A percentile compares a stretch with the other conserved stretches of the same genome.
phyloP scores from a whole-genome alignment of 305 asterid species.

The Fraxinus ornus region DNA sequence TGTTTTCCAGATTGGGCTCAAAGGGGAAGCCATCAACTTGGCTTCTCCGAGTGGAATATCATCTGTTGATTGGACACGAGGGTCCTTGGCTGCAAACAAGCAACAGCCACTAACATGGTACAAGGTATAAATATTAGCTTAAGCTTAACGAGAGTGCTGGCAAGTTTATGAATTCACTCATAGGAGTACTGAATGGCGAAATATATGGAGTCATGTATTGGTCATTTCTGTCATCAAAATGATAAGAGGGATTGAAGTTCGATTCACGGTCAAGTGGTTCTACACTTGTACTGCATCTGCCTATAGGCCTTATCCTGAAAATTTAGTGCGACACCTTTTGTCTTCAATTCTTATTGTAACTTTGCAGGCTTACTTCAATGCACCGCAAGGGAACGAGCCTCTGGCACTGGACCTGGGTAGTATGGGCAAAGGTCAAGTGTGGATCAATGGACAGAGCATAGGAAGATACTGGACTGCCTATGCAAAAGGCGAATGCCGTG shows the following conservation, averaged over 20 bases:
- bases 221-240: neutral
- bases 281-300: neutral
- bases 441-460: constrained; percentile 87
- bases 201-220: neutral
- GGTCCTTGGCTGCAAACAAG: constrained; percentile 38
- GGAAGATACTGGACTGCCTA: constrained; percentile 85
- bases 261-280: neutral
- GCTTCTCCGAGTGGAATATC: constrained; percentile 55
- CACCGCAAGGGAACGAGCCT: constrained; percentile 72
- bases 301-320: neutral
- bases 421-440: constrained; percentile 92
- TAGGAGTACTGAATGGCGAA: neutral
- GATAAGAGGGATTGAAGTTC: neutral
- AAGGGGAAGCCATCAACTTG: constrained; percentile 77
- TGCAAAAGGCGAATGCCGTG: constrained; percentile 71
- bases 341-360: neutral
- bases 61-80: constrained; percentile 60
- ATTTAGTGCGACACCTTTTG: neutral
- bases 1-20: constrained; percentile 64
- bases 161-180: neutral
- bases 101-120: constrained; percentile 85
- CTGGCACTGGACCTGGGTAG: constrained; percentile 76
- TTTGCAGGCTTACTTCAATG: constrained; percentile 67
- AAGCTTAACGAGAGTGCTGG: neutral
- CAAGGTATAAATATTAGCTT: constrained; percentile 56